Evolutionary conservation across 2,329 filamentous ascomycete genomes (phyloP), one percentile per base, ranked within the genome.

Genomic region (Microsporum canis): DNA sequence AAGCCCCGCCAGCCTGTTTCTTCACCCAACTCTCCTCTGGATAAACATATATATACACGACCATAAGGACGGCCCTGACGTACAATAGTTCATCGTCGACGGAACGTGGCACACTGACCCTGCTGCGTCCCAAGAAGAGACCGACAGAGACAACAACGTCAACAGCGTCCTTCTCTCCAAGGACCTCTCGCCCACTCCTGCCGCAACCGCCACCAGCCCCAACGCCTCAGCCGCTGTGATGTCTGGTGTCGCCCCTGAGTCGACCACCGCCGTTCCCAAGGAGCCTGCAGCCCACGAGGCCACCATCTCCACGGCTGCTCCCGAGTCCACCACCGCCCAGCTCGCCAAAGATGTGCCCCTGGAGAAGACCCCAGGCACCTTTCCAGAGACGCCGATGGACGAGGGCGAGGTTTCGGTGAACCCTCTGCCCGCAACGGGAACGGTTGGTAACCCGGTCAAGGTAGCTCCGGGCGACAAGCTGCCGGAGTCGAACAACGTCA

Each of bases 81-180:
- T 39, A 17, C 55, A 5, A 7, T 27, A 96, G 92, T 99, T 96
- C 75, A 88, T 99, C 69, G 92, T 96, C 67, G 90, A 99, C 82
- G 89, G 88, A 67, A 84, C 83, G 68, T 99, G 94, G 94, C 85
- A 85, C 58, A 88, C 86, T 73, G 91, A 96, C 76, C 84, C 86
- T 68, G 84, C 85, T 62, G 88, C 86, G 47, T 88, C 88, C 63
- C 49, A 55, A 49, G 86, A 88, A 76, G 91, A 96, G 77, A 84
- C 84, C 70, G 92, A 96, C 79, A 82, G 83, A 66, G 80, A 85
- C 70, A 88, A 88, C 70, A 96, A 92, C 81, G 80, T 91, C 69
- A 97, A 97, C 82, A 97, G 97, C 84, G 85, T 96, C 65, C 82
- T 99, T 61, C 82, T 83, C 45, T 84, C 88, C 62, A 83, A 90